Evolutionary conservation across 805 yeast species (phyloP).

Genomic region (Osmozyma mogii): DNA sequence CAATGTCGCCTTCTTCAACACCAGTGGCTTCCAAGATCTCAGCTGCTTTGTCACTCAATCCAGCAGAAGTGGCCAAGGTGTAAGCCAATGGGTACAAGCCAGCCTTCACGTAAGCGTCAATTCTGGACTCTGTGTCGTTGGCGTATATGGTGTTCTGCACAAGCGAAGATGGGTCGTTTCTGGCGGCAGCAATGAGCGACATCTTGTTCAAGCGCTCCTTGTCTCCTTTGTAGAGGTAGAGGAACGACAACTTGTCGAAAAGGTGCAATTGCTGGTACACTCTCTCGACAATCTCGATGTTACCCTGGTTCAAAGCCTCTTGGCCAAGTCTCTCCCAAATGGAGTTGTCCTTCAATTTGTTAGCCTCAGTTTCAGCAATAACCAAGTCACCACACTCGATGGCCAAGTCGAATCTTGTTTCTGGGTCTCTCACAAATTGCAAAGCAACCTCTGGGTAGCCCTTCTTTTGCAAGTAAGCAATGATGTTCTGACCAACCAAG

Average conservation of each 20-base stretch:
- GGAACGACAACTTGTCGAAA: conserved; percentile 84
- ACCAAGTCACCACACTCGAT: conserved; percentile 84
- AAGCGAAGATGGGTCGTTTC: conserved; percentile 72
- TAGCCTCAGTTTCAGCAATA: conserved; percentile 86
- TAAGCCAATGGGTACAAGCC: conserved; percentile 88
- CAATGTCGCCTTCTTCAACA: conserved; percentile 51
- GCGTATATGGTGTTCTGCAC: conserved; percentile 77
- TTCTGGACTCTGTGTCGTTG: conserved; percentile 68
- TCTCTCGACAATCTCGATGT: conserved; percentile 74
- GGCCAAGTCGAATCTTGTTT: conserved; percentile 91
- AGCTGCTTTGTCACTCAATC: conserved; percentile 68
- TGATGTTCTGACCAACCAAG: conserved; percentile 94
- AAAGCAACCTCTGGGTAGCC: conserved; percentile 97
- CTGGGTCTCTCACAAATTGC: conserved; percentile 94
- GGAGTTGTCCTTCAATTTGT: conserved; percentile 53
- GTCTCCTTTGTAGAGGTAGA: conserved; percentile 83
- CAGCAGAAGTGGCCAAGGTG: conserved; percentile 83
- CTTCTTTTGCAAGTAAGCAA: conserved; percentile 86
- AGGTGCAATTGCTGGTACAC: conserved; percentile 81
- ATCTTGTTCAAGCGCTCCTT: conserved; percentile 65
- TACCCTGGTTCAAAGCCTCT: conserved; percentile 89
- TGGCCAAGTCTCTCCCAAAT: conserved; percentile 79
- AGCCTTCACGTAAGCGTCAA: conserved; percentile 62
- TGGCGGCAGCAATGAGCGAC: conserved; percentile 83
- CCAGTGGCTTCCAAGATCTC: conserved; percentile 67